Percentiles rank a stretch among this genome's conserved stretches.
phyloP scores from a whole-genome alignment of 140 eudicot genomes.

The Oenanthe javanica region DNA sequence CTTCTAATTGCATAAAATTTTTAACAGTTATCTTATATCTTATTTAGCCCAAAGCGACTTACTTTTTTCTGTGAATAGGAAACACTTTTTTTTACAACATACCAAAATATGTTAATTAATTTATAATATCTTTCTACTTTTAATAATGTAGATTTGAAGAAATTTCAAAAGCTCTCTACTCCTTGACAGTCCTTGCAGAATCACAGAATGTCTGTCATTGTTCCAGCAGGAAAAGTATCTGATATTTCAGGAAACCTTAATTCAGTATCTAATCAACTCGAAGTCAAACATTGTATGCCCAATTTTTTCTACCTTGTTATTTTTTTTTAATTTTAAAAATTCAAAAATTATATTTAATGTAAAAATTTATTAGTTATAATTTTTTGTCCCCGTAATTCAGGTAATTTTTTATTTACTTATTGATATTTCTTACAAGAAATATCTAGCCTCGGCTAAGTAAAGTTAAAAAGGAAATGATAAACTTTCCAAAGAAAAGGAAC shows the following conservation, averaged over 20 bases:
- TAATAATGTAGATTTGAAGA: constrained; percentile 16
- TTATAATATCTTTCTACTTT: neutral
- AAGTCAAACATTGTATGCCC: constrained; percentile 11
- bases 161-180: constrained; percentile 18
- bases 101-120: neutral
- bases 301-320: neutral
- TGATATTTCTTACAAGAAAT: neutral
- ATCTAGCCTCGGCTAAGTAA: neutral
- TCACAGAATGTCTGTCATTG: constrained; percentile 11
- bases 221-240: constrained; percentile 17
- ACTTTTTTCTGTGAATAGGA: neutral
- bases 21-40: neutral
- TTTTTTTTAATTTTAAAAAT: too few relatives aligned
- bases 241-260: constrained; percentile 21
- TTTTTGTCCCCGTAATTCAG: neutral
- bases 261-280: constrained; percentile 15
- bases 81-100: neutral
- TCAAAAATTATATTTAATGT: neutral
- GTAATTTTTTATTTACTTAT: neutral
- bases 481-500: neutral
- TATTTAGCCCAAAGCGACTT: neutral
- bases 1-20: neutral
- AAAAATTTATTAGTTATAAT: neutral
- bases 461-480: neutral
- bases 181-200: constrained; percentile 16